Evolutionary conservation across 768 basidiomycete species (phyloP).

Genomic region (Fistulinella prunicolor): DNA sequence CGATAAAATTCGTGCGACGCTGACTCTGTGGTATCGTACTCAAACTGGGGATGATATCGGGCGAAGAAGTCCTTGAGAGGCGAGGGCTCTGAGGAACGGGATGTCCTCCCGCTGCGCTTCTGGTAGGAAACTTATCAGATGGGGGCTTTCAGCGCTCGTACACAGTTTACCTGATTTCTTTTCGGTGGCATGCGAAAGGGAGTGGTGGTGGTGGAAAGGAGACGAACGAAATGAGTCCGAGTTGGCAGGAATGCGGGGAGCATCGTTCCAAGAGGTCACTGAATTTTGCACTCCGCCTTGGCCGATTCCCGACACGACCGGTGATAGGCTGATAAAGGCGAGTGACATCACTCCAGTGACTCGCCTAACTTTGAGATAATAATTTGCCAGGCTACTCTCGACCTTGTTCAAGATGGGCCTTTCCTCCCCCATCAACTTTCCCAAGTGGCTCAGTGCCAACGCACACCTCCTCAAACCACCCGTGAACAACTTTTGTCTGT

Average conservation of each 20-base stretch:
- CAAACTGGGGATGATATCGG: background rate
- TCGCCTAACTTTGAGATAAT: too few relatives aligned
- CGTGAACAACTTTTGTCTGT: slow-evolving; percentile 88
- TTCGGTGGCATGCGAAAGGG: background rate
- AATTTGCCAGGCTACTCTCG: background rate
- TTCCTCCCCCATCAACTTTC: slow-evolving; percentile 81
- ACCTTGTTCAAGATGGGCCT: slow-evolving; percentile 57
- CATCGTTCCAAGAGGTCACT: too few relatives aligned
- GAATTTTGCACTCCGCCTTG: too few relatives aligned
- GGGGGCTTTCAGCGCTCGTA: too few relatives aligned
- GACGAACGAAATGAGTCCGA: too few relatives aligned
- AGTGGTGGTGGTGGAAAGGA: background rate
- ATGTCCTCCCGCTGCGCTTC: background rate
- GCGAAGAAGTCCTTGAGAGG: background rate
- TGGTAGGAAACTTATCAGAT: background rate
- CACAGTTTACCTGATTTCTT: background rate
- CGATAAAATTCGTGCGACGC: slow-evolving; percentile 11
- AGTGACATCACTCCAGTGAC: too few relatives aligned
- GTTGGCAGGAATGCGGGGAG: too few relatives aligned
- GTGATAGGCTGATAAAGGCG: too few relatives aligned
- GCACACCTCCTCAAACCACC: slow-evolving; percentile 80
- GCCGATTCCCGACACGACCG: too few relatives aligned
- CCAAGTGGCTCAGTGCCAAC: slow-evolving; percentile 85
- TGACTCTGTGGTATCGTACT: slow-evolving; percentile 1
- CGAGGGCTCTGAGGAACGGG: background rate